A percentile compares a stretch with the other conserved stretches of the same genome.
phyloP scores from a whole-genome alignment of 257 asterid species.

The Mitragyna speciosa region DNA sequence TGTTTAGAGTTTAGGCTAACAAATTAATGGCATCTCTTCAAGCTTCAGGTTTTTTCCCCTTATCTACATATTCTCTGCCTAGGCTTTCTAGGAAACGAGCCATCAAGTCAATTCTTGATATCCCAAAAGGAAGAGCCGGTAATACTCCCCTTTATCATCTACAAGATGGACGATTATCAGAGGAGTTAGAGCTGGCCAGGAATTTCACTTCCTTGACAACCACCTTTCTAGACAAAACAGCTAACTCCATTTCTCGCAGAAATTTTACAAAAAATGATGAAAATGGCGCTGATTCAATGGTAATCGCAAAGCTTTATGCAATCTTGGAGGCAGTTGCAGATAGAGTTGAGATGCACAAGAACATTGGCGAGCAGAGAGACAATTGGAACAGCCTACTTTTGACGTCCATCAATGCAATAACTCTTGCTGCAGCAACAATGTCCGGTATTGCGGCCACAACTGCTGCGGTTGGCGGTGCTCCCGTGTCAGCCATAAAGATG shows the following conservation, averaged over 20 bases:
- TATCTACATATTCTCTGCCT: background rate
- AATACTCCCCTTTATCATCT: constrained; percentile 11
- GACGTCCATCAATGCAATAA: constrained; percentile 46
- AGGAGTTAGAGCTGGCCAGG: background rate
- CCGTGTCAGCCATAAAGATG: constrained; percentile 16
- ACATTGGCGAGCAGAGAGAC: constrained; percentile 53
- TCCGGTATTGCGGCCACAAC: constrained; percentile 30
- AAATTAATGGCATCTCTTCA: constrained; percentile 25
- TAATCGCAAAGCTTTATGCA: constrained; percentile 44
- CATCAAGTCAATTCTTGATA: constrained; percentile 10
- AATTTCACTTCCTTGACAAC: background rate
- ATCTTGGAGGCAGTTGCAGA: constrained; percentile 57
- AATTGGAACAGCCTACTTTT: constrained; percentile 53
- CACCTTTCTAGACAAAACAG: background rate
- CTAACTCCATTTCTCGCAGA: too few relatives aligned
- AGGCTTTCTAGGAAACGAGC: background rate
- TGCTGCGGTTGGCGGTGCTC: constrained; percentile 17
- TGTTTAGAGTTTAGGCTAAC: too few relatives aligned
- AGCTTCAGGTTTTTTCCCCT: background rate
- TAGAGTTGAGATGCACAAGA: constrained; percentile 60
- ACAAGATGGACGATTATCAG: background rate
- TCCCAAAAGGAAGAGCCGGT: constrained; percentile 1
- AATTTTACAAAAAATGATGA: background rate
- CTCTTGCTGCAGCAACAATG: constrained; percentile 45
- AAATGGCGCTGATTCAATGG: constrained; percentile 21